Conservation (phyloP, 2,329 filamentous ascomycete species). For the Cladosporium sp. region DNA sequence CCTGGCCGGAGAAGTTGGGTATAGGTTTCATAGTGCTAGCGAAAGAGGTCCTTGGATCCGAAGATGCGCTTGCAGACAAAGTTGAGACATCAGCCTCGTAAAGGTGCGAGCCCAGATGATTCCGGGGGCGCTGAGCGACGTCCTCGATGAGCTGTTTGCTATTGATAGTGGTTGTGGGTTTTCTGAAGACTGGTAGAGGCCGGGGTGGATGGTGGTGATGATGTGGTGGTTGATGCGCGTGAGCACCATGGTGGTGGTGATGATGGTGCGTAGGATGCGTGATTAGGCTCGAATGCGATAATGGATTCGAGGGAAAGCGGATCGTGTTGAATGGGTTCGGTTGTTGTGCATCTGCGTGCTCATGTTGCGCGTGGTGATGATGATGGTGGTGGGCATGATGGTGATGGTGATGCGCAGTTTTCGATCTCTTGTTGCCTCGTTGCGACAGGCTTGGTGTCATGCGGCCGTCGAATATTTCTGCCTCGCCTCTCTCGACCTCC, state of each 20-base stretch:
- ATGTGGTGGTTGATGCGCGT: constrained; percentile 34
- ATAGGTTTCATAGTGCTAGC: constrained; percentile 68
- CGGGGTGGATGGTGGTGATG: constrained; percentile 42
- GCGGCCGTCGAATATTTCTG: constrained; percentile 67
- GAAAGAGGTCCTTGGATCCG: constrained; percentile 59
- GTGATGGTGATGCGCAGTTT: constrained; percentile 52
- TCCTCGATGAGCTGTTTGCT: constrained; percentile 72
- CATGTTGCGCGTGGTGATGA: constrained; percentile 36
- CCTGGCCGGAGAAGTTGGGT: constrained; percentile 73
- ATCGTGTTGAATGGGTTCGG: constrained; percentile 36
- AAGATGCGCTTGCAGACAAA: constrained; percentile 34
- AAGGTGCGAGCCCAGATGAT: constrained; percentile 80
- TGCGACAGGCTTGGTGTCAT: constrained; percentile 59
- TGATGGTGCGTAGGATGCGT: constrained; percentile 37
- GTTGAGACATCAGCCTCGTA: constrained; percentile 68
- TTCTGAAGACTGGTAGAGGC: constrained; percentile 50
- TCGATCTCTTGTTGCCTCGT: constrained; percentile 68
- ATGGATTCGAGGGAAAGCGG: constrained; percentile 37
- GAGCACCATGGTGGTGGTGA: constrained; percentile 43
- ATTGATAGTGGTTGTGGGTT: constrained; percentile 66
- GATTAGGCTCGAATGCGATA: constrained; percentile 32
- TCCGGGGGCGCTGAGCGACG: constrained; percentile 69
- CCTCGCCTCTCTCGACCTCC: constrained; percentile 66
- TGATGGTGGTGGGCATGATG: constrained; percentile 62
- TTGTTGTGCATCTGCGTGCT: constrained; percentile 33